Evolutionary conservation across 495 filamentous ascomycete species (phyloP), one percentile per base, ranked within the genome.

Genomic region (Tuber microsphaerosporum): DNA sequence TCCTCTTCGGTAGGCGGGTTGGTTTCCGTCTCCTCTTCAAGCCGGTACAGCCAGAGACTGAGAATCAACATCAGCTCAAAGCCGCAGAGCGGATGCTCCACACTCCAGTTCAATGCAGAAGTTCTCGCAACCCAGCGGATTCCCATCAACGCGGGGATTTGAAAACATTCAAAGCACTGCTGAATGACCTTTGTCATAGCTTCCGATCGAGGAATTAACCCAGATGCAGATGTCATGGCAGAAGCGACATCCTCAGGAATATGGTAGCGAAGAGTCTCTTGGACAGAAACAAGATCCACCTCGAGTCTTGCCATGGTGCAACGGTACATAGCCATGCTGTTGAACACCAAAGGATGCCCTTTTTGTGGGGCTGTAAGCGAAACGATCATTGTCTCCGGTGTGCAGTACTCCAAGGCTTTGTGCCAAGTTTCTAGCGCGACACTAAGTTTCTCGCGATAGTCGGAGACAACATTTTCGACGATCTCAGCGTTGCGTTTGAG

Each of bases 171-270:
- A 84, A 94, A 97, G 85, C 96, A 98, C 83, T 97, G 93, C 81
- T 97, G 91, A 70, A 98, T 96, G 80, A 99, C 94, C 85, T 96
- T 96, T 86, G 97, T 92, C 95, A 99, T 98, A 84, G 97, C 94
- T 82, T 91, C 90, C 34, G 94, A 97, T 73, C 95, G 91, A 87
- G 95, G 94, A 75, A 99, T 94, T 82, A 91, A 91, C 82, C 97
- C 92, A 71, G 94, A 89, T 8, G 95, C 94, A 76, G 92, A 91
- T 8, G 93, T 95, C 95, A 99, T 99, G 74, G 94, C 94, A 43
- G 92, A 93, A 6, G 94, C 96, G 69, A 99, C 95, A 82, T 99
- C 95, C 82, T 96, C 97, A 5, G 94, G 92, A 74, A 97, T 94
- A 83, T 99, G 95, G 83, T 98, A 97, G 44, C 96, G 92, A 75